These are phyloP conservation scores for Talaromyces proteolyticus DNA, from an alignment of 495 filamentous ascomycete species.

Conservation along the genomic window DNA sequence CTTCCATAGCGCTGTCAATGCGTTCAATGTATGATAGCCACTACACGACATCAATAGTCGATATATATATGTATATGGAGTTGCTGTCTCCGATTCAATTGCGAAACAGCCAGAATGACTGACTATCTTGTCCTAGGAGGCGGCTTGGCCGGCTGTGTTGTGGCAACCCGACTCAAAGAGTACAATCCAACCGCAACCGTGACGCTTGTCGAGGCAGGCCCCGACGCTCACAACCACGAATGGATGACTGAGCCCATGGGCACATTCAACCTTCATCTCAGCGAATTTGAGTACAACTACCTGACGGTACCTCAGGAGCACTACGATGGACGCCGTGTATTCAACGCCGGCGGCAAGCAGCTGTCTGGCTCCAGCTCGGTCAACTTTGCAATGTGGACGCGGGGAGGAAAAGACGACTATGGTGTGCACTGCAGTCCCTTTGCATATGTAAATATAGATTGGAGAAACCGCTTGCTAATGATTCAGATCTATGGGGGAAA, in stretches of 20 bases:
- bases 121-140: slow-evolving; percentile 15
- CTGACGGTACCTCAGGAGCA: slow-evolving; percentile 50
- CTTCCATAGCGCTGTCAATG: no score
- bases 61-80: no score
- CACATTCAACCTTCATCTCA: slow-evolving; percentile 43
- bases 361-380: slow-evolving; percentile 59
- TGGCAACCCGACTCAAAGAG: neutral
- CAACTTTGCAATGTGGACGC: slow-evolving; percentile 56
- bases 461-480: neutral
- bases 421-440: slow-evolving; percentile 41
- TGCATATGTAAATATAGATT: no score
- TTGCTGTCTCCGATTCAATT: no score
- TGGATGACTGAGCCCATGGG: slow-evolving; percentile 28
- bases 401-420: slow-evolving; percentile 56
- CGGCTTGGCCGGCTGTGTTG: neutral
- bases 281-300: slow-evolving; percentile 54
- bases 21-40: no score
- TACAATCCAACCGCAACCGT: neutral
- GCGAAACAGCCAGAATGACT: neutral
- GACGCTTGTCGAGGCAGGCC: neutral
- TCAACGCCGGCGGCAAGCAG: slow-evolving; percentile 53
- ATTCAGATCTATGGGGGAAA: slow-evolving; percentile 19
- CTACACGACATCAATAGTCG: no score
- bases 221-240: neutral
- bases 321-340: slow-evolving; percentile 42